These are phyloP conservation scores for Aphanomyces astaci DNA, from an alignment of 352 stramenopile species.

Conservation along the genomic window DNA sequence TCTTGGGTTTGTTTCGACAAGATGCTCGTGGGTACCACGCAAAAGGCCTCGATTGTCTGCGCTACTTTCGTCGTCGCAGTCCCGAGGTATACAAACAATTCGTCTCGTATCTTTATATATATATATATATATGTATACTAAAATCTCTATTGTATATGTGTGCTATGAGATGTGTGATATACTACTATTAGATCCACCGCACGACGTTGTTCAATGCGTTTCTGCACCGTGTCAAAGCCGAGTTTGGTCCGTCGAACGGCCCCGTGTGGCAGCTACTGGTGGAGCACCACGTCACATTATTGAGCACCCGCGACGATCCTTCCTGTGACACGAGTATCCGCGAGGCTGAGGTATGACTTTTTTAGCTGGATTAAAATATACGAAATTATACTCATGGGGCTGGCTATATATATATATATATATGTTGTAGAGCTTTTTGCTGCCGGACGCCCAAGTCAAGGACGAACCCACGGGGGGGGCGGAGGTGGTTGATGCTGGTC, in stretches of 20 bases:
- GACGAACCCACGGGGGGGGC: slow-evolving; percentile 24
- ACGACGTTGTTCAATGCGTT: slow-evolving; percentile 69
- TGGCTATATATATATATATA: background rate
- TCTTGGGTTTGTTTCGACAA: slow-evolving; percentile 49
- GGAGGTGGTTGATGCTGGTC: slow-evolving; percentile 36
- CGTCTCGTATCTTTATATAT: too few relatives aligned
- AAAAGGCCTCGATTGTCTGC: slow-evolving; percentile 62
- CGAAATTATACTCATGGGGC: too few relatives aligned
- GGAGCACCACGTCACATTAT: slow-evolving; percentile 46
- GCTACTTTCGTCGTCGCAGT: slow-evolving; percentile 62
- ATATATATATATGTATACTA: background rate
- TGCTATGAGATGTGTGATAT: too few relatives aligned
- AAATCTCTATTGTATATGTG: background rate
- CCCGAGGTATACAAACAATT: background rate
- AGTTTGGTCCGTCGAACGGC: slow-evolving; percentile 34
- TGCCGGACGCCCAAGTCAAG: slow-evolving; percentile 38
- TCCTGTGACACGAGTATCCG: slow-evolving; percentile 37
- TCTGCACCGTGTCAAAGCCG: slow-evolving; percentile 43
- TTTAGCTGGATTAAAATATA: too few relatives aligned
- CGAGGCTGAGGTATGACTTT: slow-evolving; percentile 29
- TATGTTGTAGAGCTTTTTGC: slow-evolving; percentile 37
- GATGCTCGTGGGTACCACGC: slow-evolving; percentile 41
- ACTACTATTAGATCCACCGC: slow-evolving; percentile 48
- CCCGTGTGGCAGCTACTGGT: slow-evolving; percentile 41
- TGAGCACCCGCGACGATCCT: slow-evolving; percentile 53